Conservation (phyloP, 768 basidiomycete species). For the Tricholoma furcatifolium region DNA sequence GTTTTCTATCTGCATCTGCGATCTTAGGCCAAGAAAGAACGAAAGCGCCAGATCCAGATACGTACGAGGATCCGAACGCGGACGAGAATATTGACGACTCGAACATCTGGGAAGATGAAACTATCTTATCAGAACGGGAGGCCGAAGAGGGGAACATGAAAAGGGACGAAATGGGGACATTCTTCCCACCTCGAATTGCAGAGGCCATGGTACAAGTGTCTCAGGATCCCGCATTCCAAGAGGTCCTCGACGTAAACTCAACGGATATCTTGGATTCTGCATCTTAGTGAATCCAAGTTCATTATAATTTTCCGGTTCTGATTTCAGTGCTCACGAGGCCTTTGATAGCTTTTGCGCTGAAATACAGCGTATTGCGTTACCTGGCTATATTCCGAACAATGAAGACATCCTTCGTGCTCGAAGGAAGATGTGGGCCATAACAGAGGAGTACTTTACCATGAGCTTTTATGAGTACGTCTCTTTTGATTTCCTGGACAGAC, state of each 20-base stretch:
- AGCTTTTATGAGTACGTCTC: conserved; percentile 55
- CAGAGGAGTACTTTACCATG: conserved; percentile 79
- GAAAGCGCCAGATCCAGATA: not conserved
- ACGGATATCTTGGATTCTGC: conserved; percentile 95
- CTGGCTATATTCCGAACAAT: too few relatives aligned
- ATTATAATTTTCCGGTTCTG: not conserved
- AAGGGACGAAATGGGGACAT: conserved; percentile 29
- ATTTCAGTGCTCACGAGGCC: not conserved
- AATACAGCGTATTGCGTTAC: too few relatives aligned
- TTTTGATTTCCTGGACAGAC: not conserved
- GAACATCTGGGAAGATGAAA: too few relatives aligned
- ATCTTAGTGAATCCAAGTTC: conserved; percentile 61
- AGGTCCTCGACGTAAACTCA: conserved; percentile 52
- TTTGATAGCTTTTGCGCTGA: conserved; percentile 41
- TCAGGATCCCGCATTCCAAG: conserved; percentile 63
- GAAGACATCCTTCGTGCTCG: too few relatives aligned
- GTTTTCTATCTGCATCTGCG: not conserved
- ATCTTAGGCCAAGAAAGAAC: not conserved
- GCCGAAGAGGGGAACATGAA: too few relatives aligned
- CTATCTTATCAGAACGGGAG: too few relatives aligned
- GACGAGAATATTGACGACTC: conserved; percentile 3
- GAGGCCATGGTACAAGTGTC: conserved; percentile 66
- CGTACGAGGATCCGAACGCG: conserved; percentile 22
- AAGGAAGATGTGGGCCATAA: conserved; percentile 85
- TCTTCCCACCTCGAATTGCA: conserved; percentile 63